These are phyloP conservation scores for Cronartium quercuum DNA, from an alignment of 1,284 basidiomycete genomes.

Conservation along the genomic window DNA sequence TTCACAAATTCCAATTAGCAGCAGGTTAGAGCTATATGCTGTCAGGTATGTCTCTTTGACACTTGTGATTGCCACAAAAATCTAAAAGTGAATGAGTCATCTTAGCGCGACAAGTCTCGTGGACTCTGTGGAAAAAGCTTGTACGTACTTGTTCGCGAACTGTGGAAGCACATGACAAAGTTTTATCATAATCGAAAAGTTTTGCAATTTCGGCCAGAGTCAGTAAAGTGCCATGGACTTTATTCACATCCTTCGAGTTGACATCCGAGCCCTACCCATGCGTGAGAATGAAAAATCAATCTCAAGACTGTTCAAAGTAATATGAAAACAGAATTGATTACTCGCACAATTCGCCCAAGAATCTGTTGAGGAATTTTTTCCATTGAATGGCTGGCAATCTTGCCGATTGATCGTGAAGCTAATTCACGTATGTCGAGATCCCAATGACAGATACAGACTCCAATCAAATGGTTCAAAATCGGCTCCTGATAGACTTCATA, in stretches of 20 bases:
- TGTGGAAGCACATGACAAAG: too few species aligned
- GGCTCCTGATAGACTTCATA: constrained; percentile 62
- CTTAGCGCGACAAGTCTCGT: too few species aligned
- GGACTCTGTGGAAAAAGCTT: too few species aligned
- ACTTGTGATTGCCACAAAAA: constrained; percentile 7
- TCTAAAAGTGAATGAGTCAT: not conserved
- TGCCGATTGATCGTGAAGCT: constrained; percentile 68
- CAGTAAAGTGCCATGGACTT: constrained; percentile 75
- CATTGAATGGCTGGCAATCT: constrained; percentile 63
- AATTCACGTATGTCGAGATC: constrained; percentile 71
- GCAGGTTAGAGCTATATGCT: not conserved
- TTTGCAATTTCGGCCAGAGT: constrained; percentile 65
- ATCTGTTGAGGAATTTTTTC: constrained; percentile 54
- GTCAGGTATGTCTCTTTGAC: constrained; percentile 10
- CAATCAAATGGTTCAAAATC: constrained; percentile 68
- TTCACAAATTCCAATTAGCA: constrained; percentile 20
- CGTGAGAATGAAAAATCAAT: not conserved
- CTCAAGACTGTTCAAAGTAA: not conserved
- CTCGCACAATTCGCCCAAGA: constrained; percentile 56
- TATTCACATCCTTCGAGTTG: constrained; percentile 61
- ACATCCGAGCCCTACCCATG: constrained; percentile 57
- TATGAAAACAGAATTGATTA: constrained; percentile 40
- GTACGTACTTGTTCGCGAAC: too few species aligned
- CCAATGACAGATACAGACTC: constrained; percentile 80
- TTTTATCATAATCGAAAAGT: not conserved